Evolutionary conservation across 805 yeast species (phyloP).

Genomic region (Candida chauliodis): DNA sequence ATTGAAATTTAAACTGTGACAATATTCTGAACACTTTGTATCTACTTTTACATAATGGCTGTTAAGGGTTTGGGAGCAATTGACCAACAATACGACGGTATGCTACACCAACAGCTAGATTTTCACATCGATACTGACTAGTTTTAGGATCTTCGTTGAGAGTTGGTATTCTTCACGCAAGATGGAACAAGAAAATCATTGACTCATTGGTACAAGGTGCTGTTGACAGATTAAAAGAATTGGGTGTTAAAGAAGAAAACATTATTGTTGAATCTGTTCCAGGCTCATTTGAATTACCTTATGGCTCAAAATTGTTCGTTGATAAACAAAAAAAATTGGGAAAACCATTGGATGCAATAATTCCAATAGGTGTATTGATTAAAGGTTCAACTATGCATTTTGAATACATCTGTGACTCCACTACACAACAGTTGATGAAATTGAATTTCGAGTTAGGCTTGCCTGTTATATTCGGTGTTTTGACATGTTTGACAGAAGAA

Average conservation of each 20-base stretch:
- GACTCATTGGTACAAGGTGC: constrained; percentile 81
- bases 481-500: constrained; percentile 89
- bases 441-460: constrained; percentile 63
- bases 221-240: constrained; percentile 47
- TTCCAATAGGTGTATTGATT: constrained; percentile 91
- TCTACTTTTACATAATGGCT: too few relatives aligned
- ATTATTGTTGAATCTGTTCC: constrained; percentile 85
- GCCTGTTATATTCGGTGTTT: constrained; percentile 90
- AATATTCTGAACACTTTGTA: too few relatives aligned
- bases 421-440: constrained; percentile 79
- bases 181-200: constrained; percentile 86
- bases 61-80: constrained; percentile 75
- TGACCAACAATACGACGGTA: constrained; percentile 67
- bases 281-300: constrained; percentile 93
- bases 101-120: constrained; percentile 11
- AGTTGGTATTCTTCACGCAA: constrained; percentile 89
- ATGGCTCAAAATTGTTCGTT: constrained; percentile 58
- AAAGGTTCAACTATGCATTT: constrained; percentile 98
- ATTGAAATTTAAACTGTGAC: too few relatives aligned
- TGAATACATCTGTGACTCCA: constrained; percentile 92
- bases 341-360: constrained; percentile 71
- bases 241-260: constrained; percentile 74
- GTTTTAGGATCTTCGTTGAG: constrained; percentile 52
- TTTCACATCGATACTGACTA: constrained; percentile 10
- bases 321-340: constrained; percentile 41